Evolutionary conservation across 2,329 filamentous ascomycete species (phyloP), one percentile per base, ranked within the genome.

Genomic region (Diaporthe velutina): DNA sequence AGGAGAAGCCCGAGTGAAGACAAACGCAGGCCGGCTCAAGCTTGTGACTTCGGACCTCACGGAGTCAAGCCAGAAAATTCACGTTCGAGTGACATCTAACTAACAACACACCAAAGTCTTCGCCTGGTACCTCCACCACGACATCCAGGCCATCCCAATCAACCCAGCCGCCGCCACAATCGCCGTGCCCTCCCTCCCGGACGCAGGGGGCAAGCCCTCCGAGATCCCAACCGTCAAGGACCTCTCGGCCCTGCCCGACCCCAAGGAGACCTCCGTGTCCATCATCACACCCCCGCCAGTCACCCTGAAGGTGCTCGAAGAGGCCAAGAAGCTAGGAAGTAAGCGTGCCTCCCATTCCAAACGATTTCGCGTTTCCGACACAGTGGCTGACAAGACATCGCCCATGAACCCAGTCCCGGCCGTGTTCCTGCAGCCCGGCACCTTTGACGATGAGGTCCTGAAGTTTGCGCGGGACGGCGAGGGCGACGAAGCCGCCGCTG

Each of bases 351-450:
- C 4, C 57, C n/a, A n/a, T 1, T 10, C 30, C 19, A 3, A 17
- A 5, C 0, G 9, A 9, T 15, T 19, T 30, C 22, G 25, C 42
- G 19, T 66, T n/a, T 5, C 45, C 60, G 40, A 67, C 30, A 28
- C 45, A 19, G 38, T 2, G 7, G 15, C 64, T 67, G 45, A 67
- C 45, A 25, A 64, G 40, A 38, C 30, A 19, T 86, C 8, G 13
- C 58, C 38, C n/a, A 40, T n/a, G 3, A n/a, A n/a, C 12, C 42
- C 33, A 67, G 64, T 98, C 58, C 89, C 90, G 25, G 90, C 94
- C 35, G 92, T 98, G 7, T 98, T 95, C 94, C 85, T 98, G 78
- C 97, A 98, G 85, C 97, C 97, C 0, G 97, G 96, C 1, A 96
- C 92, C 22, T 98, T 94, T 81, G 92, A 98, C 81, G 90, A 94